Percentiles rank a stretch among this genome's conserved stretches.
Conservation (phyloP, 2,329 filamentous ascomycete genomes). For the Coniochaeta sp. region DNA sequence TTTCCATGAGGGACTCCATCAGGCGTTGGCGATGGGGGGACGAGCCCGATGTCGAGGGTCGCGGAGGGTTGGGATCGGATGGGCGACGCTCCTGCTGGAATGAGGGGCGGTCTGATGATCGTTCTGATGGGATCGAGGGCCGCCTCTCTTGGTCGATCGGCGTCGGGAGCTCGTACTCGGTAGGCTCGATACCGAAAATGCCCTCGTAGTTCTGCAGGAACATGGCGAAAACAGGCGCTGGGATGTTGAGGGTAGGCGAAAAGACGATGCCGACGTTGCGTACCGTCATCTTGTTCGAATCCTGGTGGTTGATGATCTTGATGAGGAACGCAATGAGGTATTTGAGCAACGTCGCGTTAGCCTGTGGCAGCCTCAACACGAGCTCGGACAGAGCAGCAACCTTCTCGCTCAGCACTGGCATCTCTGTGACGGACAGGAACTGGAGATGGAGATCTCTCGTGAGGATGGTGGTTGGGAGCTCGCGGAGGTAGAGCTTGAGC, state of each 20-base stretch:
- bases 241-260: conserved; percentile 93
- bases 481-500: conserved; percentile 87
- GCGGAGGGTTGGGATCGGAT: conserved; percentile 25
- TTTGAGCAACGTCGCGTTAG: conserved; percentile 74
- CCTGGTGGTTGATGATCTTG: conserved; percentile 83
- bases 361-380: conserved; percentile 69
- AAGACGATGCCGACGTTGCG: conserved; percentile 98
- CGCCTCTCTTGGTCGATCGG: conserved; percentile 26
- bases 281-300: conserved; percentile 96
- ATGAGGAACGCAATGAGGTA: conserved; percentile 85
- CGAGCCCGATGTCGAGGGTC: conserved; percentile 41
- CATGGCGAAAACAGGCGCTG: conserved; percentile 86
- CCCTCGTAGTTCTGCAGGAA: conserved; percentile 85
- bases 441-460: conserved; percentile 86
- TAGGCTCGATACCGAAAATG: conserved; percentile 71
- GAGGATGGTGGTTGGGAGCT: conserved; percentile 84
- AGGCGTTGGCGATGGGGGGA: conserved; percentile 41
- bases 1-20: conserved; percentile 26
- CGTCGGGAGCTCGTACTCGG: conserved; percentile 53
- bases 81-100: conserved; percentile 18
- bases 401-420: conserved; percentile 69
- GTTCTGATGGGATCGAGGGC: conserved; percentile 11
- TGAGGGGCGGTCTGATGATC: conserved; percentile 11
- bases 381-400: conserved; percentile 68
- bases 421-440: conserved; percentile 78